These are phyloP conservation scores for Pterula multifida DNA, from an alignment of 1,284 basidiomycete genomes.

Conservation along the genomic window DNA sequence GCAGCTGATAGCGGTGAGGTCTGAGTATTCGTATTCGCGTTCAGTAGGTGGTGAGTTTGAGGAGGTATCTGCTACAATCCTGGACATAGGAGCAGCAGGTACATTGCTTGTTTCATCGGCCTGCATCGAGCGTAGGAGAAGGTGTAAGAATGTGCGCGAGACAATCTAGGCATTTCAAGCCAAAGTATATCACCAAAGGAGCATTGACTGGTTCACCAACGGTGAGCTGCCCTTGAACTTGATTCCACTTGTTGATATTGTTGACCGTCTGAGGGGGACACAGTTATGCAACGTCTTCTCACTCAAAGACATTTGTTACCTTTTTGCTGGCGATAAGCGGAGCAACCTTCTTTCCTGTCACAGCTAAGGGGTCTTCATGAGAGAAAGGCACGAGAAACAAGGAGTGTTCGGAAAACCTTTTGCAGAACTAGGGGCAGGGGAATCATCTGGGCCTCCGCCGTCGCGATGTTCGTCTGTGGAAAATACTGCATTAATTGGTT, in stretches of 20 bases:
- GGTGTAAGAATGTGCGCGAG: conserved; percentile 14
- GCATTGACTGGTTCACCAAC: conserved; percentile 17
- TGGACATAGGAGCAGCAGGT: conserved; percentile 12
- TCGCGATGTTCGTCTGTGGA: not conserved
- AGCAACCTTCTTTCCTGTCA: conserved; percentile 62
- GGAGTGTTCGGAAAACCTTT: conserved; percentile 33
- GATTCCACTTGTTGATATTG: conserved; percentile 93
- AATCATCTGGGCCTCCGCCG: conserved; percentile 16
- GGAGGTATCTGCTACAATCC: too few species aligned
- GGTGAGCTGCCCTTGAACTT: conserved; percentile 73
- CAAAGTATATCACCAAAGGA: conserved; percentile 23
- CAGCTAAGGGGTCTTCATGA: conserved; percentile 26
- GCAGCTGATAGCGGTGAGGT: conserved; percentile 63
- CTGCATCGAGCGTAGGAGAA: not conserved
- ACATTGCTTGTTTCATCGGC: conserved; percentile 5
- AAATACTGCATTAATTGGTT: not conserved
- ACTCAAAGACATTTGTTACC: conserved; percentile 28
- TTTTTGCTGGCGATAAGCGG: conserved; percentile 84
- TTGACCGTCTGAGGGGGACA: conserved; percentile 49
- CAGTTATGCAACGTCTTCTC: not conserved
- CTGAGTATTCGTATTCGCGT: conserved; percentile 51
- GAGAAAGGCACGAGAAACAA: conserved; percentile 3
- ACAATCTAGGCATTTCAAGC: conserved; percentile 12
- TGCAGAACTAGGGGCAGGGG: conserved; percentile 2
- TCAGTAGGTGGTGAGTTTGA: conserved; percentile 17